A percentile compares a stretch with the other conserved stretches of the same genome.
phyloP scores from a whole-genome alignment of 176 grass and related monocot genomes.

The Areca catechu region DNA sequence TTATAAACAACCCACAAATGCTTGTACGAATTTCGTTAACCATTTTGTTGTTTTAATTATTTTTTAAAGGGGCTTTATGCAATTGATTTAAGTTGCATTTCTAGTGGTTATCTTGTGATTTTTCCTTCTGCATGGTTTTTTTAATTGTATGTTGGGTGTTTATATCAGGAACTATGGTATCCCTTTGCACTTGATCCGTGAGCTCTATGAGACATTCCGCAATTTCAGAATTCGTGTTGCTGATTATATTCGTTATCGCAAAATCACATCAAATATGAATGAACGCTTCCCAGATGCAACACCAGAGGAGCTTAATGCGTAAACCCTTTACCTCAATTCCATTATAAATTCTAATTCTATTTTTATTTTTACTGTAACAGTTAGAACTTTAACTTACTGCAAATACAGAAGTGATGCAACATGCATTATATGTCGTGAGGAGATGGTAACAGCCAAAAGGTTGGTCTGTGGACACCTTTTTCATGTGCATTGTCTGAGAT shows the following conservation, averaged over 20 bases:
- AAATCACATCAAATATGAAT: slow-evolving; percentile 98
- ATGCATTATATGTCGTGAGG: slow-evolving; percentile 98
- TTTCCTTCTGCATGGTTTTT: not conserved
- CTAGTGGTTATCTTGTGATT: not conserved
- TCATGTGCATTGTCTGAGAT: slow-evolving; percentile 90
- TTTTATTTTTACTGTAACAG: not conserved
- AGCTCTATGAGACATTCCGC: slow-evolving; percentile 93
- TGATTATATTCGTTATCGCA: slow-evolving; percentile 87
- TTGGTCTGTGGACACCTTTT: slow-evolving; percentile 91
- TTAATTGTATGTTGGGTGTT: slow-evolving; percentile 14
- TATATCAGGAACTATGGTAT: slow-evolving; percentile 88
- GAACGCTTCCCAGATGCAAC: slow-evolving; percentile 89
- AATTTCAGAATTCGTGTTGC: slow-evolving; percentile 76
- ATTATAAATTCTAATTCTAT: not conserved
- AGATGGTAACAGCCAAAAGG: slow-evolving; percentile 90
- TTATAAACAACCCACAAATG: too few species aligned
- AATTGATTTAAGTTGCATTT: too few species aligned
- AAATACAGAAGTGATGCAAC: slow-evolving; percentile 69
- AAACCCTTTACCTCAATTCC: slow-evolving; percentile 21
- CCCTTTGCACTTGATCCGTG: slow-evolving; percentile 87
- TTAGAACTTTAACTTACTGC: not conserved
- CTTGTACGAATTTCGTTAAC: too few species aligned
- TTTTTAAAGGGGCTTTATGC: too few species aligned
- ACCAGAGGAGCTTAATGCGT: slow-evolving; percentile 69
- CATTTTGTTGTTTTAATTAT: too few species aligned